phyloP scores from a whole-genome alignment of 331 rosid genomes.

The Acacia pycnantha region DNA sequence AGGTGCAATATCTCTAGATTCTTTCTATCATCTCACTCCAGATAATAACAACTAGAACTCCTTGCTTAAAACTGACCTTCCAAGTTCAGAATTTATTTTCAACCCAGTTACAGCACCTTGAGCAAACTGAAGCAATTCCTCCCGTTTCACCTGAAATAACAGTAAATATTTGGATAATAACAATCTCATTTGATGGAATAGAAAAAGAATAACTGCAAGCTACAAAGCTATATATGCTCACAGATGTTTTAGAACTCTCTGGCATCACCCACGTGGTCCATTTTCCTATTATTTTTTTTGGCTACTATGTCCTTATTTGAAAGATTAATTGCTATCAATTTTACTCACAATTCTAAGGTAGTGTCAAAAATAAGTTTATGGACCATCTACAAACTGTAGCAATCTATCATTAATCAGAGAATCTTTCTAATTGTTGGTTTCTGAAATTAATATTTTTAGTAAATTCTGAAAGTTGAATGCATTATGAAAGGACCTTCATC shows the following conservation, averaged over 20 bases:
- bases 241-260: neutral
- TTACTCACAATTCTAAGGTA: neutral
- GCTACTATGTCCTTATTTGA: neutral
- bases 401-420: neutral
- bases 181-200: neutral
- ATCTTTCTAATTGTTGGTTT: neutral
- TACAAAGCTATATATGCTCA: neutral
- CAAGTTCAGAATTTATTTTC: conserved; percentile 72
- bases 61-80: conserved; percentile 59
- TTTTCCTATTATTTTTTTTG: neutral
- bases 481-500: neutral
- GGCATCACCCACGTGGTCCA: neutral
- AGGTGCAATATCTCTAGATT: neutral
- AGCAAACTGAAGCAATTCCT: conserved; percentile 98
- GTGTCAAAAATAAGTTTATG: neutral
- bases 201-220: conserved; percentile 11
- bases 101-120: conserved; percentile 93
- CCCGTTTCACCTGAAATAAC: conserved; percentile 82
- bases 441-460: neutral
- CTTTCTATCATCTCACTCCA: neutral
- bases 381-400: neutral
- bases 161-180: neutral
- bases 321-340: neutral
- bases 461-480: neutral
- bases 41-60: conserved; percentile 20